Base-by-base conservation (phyloP, 2,329 filamentous ascomycete species). In the Verticillium nubilum region DNA sequence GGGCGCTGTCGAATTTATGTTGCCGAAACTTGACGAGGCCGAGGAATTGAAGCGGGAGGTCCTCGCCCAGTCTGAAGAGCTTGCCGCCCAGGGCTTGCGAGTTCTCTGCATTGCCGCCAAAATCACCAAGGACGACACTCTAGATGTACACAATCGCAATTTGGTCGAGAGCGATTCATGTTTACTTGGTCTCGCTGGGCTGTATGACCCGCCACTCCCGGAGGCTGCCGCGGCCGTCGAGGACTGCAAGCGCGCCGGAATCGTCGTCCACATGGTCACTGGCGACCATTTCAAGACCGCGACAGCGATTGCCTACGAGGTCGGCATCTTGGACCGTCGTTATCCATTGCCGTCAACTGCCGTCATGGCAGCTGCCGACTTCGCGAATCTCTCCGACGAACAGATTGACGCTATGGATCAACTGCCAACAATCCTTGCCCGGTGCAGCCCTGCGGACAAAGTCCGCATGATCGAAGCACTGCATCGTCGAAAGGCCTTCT, bases 401-500 rank as follows among this genome's bases (percentile, higher is more conserved):
- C 76, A 90, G 67, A 81, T 91, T 52, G 88, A 91, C 65, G 73
- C 72, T 3, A 71, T 91, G 25, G 80, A 83, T 0, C 73, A 78
- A 3, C 74, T 91, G 1, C 88, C 88, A 0, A 75, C 90, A 6
- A 88, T 91, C 3, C 80, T 91, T 54, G 88, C 88, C 60, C 80
- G 88, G 37, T 90, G 87, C 70, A 86, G 86, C 53, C 88, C 88
- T 1, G 76, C 85, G 58, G 90, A 87, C 35, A 91, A 91, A 72
- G 87, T 90, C n/a, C 81, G 87, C 63, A 88, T 91, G 82, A 87
- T 91, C 59, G 86, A 90, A 68, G 87, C 87, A n/a, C 80, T 91
- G 60, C 86, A 89, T 65, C 81, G 88, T 33, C 83, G 88, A 58
- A 81, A 84, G 60, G 81, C 81, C 2, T 90, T 89, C 70, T 88